Conservation (phyloP, 225 moss, liverwort and hornwort genomes). For the Pseudoscleropodium purum region DNA sequence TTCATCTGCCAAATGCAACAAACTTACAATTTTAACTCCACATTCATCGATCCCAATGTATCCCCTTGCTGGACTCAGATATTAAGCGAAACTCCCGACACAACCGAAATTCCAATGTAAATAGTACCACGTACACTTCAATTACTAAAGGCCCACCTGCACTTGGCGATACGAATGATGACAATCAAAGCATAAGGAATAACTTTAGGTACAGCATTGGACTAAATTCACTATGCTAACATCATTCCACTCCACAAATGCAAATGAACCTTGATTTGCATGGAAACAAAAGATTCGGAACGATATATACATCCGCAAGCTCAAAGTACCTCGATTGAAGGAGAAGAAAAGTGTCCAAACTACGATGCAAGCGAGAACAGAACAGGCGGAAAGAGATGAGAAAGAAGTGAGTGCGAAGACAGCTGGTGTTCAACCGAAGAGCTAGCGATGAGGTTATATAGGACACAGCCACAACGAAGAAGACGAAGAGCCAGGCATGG, state of each 20-base stretch:
- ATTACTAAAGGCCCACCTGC: not conserved
- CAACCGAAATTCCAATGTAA: not conserved
- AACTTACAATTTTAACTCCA: not conserved
- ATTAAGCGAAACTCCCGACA: not conserved
- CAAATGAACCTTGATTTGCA: not conserved
- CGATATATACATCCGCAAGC: not conserved
- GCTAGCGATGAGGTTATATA: slow-evolving; percentile 8
- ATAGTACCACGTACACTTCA: not conserved
- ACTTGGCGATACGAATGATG: not conserved
- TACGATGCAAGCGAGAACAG: not conserved
- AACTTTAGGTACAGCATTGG: not conserved
- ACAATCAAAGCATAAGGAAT: too few relatives aligned
- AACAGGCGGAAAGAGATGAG: not conserved
- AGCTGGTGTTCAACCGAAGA: not conserved
- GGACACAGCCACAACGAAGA: not conserved
- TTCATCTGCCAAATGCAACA: slow-evolving; percentile 15
- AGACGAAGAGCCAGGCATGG: not conserved
- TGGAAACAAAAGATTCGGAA: not conserved
- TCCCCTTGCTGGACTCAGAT: not conserved
- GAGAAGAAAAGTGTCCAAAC: not conserved
- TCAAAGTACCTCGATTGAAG: slow-evolving; percentile 4
- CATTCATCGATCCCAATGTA: not conserved
- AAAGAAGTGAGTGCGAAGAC: not conserved
- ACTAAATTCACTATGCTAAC: not conserved
- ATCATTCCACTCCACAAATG: not conserved